Percentiles rank a stretch among this genome's conserved stretches.
Conservation (phyloP, 1,139 yeast genomes). For the Geotrichum histeridarum region DNA sequence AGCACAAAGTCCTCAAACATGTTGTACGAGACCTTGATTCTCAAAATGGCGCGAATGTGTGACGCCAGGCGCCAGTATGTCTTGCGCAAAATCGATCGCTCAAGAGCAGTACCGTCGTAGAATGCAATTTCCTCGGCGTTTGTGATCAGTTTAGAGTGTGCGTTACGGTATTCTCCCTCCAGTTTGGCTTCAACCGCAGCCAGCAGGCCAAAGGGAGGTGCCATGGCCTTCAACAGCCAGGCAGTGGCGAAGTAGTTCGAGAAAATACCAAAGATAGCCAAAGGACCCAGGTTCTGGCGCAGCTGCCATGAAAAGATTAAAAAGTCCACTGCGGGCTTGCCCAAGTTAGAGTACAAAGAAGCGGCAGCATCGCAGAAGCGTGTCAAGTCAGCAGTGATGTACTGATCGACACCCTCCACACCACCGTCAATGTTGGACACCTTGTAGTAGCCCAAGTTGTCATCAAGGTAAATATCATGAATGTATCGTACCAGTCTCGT, state of each 20-base stretch:
- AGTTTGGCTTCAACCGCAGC: slow-evolving; percentile 64
- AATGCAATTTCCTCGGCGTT: slow-evolving; percentile 93
- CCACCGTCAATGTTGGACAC: slow-evolving; percentile 42
- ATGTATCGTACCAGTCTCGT: slow-evolving; percentile 78
- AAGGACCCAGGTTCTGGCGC: slow-evolving; percentile 77
- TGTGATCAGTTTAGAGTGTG: slow-evolving; percentile 76
- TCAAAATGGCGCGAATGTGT: slow-evolving; percentile 43
- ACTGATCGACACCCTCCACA: slow-evolving; percentile 57
- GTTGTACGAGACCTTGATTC: slow-evolving; percentile 54
- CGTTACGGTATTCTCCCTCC: slow-evolving; percentile 86
- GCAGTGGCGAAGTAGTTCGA: slow-evolving; percentile 80
- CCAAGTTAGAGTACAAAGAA: slow-evolving; percentile 79
- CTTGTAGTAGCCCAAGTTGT: slow-evolving; percentile 78
- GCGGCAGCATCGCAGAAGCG: slow-evolving; percentile 80
- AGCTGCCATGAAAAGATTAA: slow-evolving; percentile 82
- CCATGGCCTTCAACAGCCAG: slow-evolving; percentile 59
- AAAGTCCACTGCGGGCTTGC: slow-evolving; percentile 85
- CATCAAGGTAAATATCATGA: slow-evolving; percentile 84
- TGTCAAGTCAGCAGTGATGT: slow-evolving; percentile 78
- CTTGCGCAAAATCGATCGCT: slow-evolving; percentile 58
- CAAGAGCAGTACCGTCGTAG: slow-evolving; percentile 84
- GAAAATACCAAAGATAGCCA: slow-evolving; percentile 78
- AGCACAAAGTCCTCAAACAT: slow-evolving; percentile 80
- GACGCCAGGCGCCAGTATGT: slow-evolving; percentile 58
- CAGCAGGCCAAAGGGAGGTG: slow-evolving; percentile 83